Evolutionary conservation across 441 rosid species (phyloP).

Genomic region (Syzygium syzygioides): DNA sequence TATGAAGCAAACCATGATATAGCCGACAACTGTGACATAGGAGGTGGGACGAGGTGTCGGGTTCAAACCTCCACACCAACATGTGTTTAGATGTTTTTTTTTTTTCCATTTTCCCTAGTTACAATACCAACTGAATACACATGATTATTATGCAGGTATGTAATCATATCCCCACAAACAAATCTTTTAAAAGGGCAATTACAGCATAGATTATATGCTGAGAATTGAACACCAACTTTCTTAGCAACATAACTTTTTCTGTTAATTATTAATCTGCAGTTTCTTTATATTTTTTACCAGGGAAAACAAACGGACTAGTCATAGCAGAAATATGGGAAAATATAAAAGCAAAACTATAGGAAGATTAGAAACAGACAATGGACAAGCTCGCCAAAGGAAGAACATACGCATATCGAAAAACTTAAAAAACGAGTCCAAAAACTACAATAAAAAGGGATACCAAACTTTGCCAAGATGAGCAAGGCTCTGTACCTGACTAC

Average conservation of each 20-base stretch:
- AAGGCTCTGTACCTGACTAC: background rate
- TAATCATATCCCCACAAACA: background rate
- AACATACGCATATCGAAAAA: background rate
- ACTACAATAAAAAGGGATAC: background rate
- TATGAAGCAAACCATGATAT: background rate
- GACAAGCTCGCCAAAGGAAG: background rate
- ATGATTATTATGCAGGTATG: background rate
- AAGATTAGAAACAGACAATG: background rate
- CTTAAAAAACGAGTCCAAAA: background rate
- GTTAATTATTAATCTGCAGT: background rate
- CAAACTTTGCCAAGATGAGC: background rate
- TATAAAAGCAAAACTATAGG: background rate
- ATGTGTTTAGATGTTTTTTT: background rate
- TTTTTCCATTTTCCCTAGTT: background rate
- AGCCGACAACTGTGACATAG: background rate
- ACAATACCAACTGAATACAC: background rate
- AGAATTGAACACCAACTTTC: background rate
- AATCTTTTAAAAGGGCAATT: background rate
- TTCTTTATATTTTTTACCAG: background rate
- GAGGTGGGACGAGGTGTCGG: background rate
- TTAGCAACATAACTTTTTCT: background rate
- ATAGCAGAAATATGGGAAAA: background rate
- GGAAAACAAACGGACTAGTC: background rate
- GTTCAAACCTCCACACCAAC: background rate
- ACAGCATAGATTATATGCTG: background rate